Percentiles rank a stretch among this genome's conserved stretches.
phyloP scores from a whole-genome alignment of 805 yeast species.

The Nakazawaea wickerhamii region DNA sequence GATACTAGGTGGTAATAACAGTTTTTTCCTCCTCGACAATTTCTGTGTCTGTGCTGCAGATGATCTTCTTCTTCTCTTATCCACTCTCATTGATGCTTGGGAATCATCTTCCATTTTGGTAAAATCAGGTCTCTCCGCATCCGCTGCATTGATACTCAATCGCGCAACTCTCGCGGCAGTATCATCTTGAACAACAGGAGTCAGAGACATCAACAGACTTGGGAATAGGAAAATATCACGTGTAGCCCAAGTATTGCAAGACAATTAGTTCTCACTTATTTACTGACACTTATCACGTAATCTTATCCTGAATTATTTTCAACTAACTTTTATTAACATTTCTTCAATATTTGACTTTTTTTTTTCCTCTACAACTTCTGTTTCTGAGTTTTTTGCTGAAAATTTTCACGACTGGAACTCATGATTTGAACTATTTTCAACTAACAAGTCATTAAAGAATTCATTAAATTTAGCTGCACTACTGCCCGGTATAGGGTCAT shows the following conservation, averaged over 20 bases:
- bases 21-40: slow-evolving; percentile 27
- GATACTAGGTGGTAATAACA: slow-evolving; percentile 22
- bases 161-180: slow-evolving; percentile 23
- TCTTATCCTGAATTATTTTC: no score
- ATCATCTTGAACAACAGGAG: slow-evolving; percentile 13
- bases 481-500: not conserved
- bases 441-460: slow-evolving; percentile 2
- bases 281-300: no score
- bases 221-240: no score
- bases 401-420: no score
- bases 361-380: no score
- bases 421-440: not conserved
- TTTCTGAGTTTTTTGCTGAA: no score
- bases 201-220: not conserved
- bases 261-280: no score
- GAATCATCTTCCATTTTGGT: slow-evolving; percentile 8
- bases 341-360: no score
- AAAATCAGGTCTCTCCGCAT: slow-evolving; percentile 1
- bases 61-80: slow-evolving; percentile 35
- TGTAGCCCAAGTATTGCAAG: no score
- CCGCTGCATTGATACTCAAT: slow-evolving; percentile 23
- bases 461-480: slow-evolving; percentile 6
- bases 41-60: slow-evolving; percentile 25
- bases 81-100: no score
- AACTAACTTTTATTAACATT: no score